Percentiles rank a stretch among this genome's conserved stretches.
These are phyloP conservation scores for Cytospora paraplurivora DNA, from an alignment of 2,329 filamentous ascomycete species.

Conservation along the genomic window DNA sequence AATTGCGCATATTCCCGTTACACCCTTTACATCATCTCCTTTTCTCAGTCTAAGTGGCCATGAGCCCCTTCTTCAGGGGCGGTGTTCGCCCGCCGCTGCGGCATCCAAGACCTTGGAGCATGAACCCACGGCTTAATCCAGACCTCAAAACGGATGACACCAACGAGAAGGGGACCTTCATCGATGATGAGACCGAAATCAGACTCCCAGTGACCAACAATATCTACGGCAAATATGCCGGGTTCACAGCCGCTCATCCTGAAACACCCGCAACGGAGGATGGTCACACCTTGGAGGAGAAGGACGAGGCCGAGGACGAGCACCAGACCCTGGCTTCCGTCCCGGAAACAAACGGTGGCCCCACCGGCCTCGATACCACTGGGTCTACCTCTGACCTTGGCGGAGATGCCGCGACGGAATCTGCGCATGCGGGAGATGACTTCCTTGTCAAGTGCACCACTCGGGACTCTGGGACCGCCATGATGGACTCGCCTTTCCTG, in stretches of 20 bases:
- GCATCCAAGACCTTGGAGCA: constrained; percentile 25
- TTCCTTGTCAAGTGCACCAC: not conserved
- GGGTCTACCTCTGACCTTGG: constrained; percentile 8
- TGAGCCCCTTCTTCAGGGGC: constrained; percentile 29
- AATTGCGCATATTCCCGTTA: not conserved
- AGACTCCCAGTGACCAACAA: constrained; percentile 27
- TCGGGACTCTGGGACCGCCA: constrained; percentile 17
- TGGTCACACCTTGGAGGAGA: not conserved
- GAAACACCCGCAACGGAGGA: constrained; percentile 1
- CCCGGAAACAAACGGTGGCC: constrained; percentile 1
- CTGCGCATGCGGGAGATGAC: not conserved
- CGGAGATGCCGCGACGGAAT: not conserved
- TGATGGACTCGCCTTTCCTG: constrained; percentile 14
- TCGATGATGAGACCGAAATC: constrained; percentile 15
- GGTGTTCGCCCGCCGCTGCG: constrained; percentile 24
- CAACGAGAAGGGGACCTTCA: constrained; percentile 12
- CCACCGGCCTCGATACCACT: not conserved
- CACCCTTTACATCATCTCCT: not conserved
- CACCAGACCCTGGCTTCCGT: not conserved
- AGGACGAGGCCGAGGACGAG: not conserved
- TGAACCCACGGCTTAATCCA: constrained; percentile 27
- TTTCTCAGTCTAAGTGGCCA: not conserved
- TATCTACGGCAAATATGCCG: constrained; percentile 17
- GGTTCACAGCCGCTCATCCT: not conserved
- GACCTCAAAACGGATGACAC: constrained; percentile 16